Conservation (phyloP, 2,329 filamentous ascomycete genomes). For the Bipolaris zeicola region DNA sequence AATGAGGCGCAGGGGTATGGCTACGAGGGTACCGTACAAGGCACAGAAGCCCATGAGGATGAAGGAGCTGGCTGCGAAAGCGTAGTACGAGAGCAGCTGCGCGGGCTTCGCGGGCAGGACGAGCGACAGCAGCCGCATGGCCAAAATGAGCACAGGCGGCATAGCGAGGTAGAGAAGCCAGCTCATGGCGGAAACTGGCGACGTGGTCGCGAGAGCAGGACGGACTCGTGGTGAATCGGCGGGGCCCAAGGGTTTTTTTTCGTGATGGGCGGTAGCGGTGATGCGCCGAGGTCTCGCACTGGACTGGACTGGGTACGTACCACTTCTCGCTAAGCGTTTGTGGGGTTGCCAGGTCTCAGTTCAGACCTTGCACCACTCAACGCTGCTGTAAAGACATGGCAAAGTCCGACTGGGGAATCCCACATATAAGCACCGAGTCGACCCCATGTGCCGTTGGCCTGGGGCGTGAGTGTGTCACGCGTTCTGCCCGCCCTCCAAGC, state of each 20-base stretch:
- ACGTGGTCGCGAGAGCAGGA: not conserved
- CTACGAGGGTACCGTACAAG: slow-evolving; percentile 75
- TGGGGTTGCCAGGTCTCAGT: not conserved
- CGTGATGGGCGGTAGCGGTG: slow-evolving; percentile 10
- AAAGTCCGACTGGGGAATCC: too few relatives aligned
- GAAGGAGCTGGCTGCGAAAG: slow-evolving; percentile 61
- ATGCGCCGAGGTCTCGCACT: slow-evolving; percentile 25
- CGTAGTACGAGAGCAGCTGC: slow-evolving; percentile 63
- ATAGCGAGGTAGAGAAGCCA: slow-evolving; percentile 39
- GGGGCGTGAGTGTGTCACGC: slow-evolving; percentile 1
- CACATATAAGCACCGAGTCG: not conserved
- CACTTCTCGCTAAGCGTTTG: slow-evolving; percentile 18
- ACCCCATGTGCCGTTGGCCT: not conserved
- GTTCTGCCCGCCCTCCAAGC: not conserved
- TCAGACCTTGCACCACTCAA: not conserved
- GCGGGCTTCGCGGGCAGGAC: slow-evolving; percentile 37
- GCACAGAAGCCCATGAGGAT: slow-evolving; percentile 52
- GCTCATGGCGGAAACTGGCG: slow-evolving; percentile 31
- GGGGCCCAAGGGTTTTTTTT: slow-evolving; percentile 32
- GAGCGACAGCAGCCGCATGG: slow-evolving; percentile 36
- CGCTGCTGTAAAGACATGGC: not conserved
- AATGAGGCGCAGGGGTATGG: slow-evolving; percentile 70
- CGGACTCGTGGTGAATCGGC: not conserved
- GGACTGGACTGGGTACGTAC: not conserved
- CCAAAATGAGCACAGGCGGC: slow-evolving; percentile 34